Percentiles rank a stretch among this genome's conserved stretches.
These are phyloP conservation scores for Trypanosoma cruzi DNA, from an alignment of 208 protist genomes.

Conservation along the genomic window DNA sequence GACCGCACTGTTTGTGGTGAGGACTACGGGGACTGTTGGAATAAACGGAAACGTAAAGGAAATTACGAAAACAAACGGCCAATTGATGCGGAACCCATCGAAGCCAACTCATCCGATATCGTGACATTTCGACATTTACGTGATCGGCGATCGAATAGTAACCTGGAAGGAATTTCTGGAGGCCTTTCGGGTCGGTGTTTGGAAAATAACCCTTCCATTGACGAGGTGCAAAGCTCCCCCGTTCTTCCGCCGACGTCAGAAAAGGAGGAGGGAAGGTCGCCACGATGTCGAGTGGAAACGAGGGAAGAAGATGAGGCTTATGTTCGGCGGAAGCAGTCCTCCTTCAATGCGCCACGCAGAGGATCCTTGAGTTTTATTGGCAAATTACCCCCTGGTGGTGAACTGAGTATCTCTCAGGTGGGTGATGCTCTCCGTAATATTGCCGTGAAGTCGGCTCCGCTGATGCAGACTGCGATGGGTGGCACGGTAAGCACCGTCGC, in stretches of 20 bases:
- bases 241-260: too few species aligned
- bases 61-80: not conserved
- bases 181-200: too few species aligned
- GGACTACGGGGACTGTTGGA: not conserved
- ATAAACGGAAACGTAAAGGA: not conserved
- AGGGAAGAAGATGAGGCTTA: too few species aligned
- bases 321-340: too few species aligned
- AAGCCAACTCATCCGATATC: too few species aligned
- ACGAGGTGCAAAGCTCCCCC: too few species aligned
- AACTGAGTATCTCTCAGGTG: not conserved
- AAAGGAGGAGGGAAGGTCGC: too few species aligned
- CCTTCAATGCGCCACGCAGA: not conserved
- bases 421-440: slow-evolving; percentile 7
- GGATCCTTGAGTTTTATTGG: not conserved
- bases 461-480: slow-evolving; percentile 10
- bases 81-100: not conserved
- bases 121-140: too few species aligned
- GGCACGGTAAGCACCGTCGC: slow-evolving; percentile 4
- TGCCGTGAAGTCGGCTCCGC: not conserved
- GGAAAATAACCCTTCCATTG: too few species aligned
- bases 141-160: too few species aligned
- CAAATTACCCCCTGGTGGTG: not conserved
- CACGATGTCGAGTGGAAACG: too few species aligned
- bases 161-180: too few species aligned
- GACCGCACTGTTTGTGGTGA: slow-evolving; percentile 4